phyloP scores from a whole-genome alignment of 495 filamentous ascomycete species.

The Lepraria neglecta region DNA sequence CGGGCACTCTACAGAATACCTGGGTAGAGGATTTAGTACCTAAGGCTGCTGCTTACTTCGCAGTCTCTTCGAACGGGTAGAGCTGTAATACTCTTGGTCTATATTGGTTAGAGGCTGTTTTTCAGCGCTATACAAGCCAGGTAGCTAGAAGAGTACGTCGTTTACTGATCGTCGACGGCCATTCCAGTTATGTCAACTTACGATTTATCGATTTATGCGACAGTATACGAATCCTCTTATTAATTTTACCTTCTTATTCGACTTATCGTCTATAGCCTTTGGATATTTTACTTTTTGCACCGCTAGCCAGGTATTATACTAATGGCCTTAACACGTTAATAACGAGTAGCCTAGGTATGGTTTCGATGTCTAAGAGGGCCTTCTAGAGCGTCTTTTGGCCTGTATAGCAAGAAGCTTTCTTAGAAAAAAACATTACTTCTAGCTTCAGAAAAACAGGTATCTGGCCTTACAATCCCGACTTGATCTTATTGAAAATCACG shows the following conservation, averaged over 20 bases:
- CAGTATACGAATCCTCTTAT: neutral
- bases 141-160: neutral
- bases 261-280: neutral
- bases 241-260: slow-evolving; percentile 1
- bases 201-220: neutral
- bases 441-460: neutral
- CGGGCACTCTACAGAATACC: neutral
- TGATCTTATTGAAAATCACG: neutral
- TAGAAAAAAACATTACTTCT: neutral
- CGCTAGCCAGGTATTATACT: neutral
- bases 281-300: neutral
- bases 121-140: neutral
- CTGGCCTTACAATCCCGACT: neutral
- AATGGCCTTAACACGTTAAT: neutral
- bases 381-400: too few species aligned
- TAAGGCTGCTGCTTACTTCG: neutral
- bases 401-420: neutral
- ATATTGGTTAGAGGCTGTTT: neutral
- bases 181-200: slow-evolving; percentile 1
- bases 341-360: neutral
- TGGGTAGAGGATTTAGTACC: neutral
- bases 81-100: neutral
- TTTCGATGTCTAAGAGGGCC: too few species aligned
- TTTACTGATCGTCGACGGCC: neutral
- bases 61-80: neutral